phyloP scores from a whole-genome alignment of 2,329 filamentous ascomycete species.

The Triangularia verruculosa region DNA sequence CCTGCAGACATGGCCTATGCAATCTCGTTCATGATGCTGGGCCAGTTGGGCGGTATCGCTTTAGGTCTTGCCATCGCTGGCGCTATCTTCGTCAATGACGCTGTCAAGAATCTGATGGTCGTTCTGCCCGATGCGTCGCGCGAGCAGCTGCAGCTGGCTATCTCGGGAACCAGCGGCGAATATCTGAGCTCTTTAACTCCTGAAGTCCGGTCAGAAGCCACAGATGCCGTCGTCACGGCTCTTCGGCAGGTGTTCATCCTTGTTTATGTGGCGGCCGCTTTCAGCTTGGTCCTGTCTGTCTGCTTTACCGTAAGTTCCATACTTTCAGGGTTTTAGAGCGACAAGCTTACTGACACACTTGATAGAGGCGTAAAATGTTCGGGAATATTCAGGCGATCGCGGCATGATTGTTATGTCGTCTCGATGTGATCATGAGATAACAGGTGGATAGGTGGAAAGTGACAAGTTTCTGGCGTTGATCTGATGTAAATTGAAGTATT shows the following conservation, averaged over 20 bases:
- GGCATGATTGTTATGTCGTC: background rate
- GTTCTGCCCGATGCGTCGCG: conserved; percentile 3
- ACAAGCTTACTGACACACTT: background rate
- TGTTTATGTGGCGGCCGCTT: conserved; percentile 13
- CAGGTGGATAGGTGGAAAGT: background rate
- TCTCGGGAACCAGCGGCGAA: conserved; percentile 10
- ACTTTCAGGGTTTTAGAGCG: background rate
- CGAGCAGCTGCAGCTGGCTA: background rate
- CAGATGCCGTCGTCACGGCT: conserved; percentile 3
- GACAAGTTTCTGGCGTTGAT: background rate
- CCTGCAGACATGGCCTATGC: conserved; percentile 29
- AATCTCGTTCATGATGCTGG: background rate
- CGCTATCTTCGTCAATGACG: conserved; percentile 21
- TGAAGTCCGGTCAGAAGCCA: background rate
- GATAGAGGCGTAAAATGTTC: background rate
- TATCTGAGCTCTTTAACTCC: conserved; percentile 1
- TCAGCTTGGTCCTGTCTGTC: conserved; percentile 8
- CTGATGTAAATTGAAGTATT: too few species aligned
- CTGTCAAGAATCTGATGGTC: background rate
- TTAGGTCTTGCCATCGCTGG: conserved; percentile 18
- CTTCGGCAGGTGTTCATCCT: conserved; percentile 14
- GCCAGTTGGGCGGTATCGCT: conserved; percentile 22
- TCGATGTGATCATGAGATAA: background rate
- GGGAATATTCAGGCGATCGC: background rate
- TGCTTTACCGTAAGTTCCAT: background rate